Conservation (phyloP, 805 yeast species). For the Wickerhamomyces kurtzmanii region DNA sequence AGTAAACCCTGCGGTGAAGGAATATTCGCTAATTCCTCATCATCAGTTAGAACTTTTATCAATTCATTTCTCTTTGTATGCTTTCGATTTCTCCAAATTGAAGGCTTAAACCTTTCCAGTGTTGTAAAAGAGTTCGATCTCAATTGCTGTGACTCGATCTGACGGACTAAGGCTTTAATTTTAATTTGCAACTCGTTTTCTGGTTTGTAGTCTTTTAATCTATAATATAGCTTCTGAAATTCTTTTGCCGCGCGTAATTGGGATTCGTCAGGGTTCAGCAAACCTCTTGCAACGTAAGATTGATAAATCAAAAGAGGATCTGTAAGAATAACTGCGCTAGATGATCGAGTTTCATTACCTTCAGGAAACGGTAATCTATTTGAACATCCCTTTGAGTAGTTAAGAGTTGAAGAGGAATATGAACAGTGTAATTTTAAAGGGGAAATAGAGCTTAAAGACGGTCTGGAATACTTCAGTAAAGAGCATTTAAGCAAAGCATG, state of each 20-base stretch:
- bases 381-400: too few species aligned
- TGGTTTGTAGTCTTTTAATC: constrained; percentile 52
- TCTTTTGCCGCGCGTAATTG: constrained; percentile 56
- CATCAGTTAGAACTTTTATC: constrained; percentile 43
- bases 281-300: constrained; percentile 39
- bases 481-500: too few species aligned
- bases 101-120: constrained; percentile 4
- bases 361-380: too few species aligned
- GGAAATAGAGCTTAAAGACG: too few species aligned
- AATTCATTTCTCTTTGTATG: constrained; percentile 26
- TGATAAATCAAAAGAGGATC: constrained; percentile 56
- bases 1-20: constrained; percentile 57
- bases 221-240: constrained; percentile 47
- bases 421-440: too few species aligned
- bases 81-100: constrained; percentile 3
- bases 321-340: constrained; percentile 32
- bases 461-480: too few species aligned
- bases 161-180: constrained; percentile 18
- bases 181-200: constrained; percentile 9
- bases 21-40: constrained; percentile 44
- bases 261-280: constrained; percentile 41
- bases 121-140: constrained; percentile 1
- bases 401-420: too few species aligned
- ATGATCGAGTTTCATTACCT: too few species aligned
- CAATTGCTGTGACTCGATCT: constrained; percentile 16